A percentile compares a stretch with the other conserved stretches of the same genome.
Conservation (phyloP, 306 rosid genomes). For the Medicago ruthenica region DNA sequence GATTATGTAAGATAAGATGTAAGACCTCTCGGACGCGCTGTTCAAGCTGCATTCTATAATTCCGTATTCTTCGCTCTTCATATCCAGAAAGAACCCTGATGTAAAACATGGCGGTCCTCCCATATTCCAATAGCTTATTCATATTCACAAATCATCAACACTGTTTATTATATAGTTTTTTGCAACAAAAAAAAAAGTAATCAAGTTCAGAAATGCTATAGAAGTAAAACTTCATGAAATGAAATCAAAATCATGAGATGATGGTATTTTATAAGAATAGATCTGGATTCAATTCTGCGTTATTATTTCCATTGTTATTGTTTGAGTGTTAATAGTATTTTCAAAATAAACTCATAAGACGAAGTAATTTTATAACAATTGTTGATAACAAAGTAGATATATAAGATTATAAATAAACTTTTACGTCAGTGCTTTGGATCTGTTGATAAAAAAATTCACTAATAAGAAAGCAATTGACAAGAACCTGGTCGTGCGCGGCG, state of each 20-base stretch:
- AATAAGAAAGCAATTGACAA: background rate
- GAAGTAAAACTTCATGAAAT: too few relatives aligned
- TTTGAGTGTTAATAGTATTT: too few relatives aligned
- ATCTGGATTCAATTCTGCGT: background rate
- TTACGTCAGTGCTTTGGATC: too few relatives aligned
- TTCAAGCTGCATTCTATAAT: slow-evolving; percentile 69
- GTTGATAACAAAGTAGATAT: too few relatives aligned
- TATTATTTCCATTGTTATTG: background rate
- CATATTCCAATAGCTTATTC: slow-evolving; percentile 57
- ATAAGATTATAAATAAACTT: too few relatives aligned
- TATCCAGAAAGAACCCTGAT: slow-evolving; percentile 83
- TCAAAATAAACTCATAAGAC: too few relatives aligned
- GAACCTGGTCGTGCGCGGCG: background rate
- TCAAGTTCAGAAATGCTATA: slow-evolving; percentile 25
- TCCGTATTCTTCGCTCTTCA: slow-evolving; percentile 85
- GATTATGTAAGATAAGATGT: slow-evolving; percentile 13
- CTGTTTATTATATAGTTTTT: slow-evolving; percentile 31
- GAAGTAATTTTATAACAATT: too few relatives aligned
- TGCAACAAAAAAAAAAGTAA: slow-evolving; percentile 39
- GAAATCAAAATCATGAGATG: too few relatives aligned
- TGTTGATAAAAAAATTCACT: too few relatives aligned
- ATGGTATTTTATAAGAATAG: background rate
- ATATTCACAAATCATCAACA: slow-evolving; percentile 46
- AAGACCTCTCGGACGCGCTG: slow-evolving; percentile 47
- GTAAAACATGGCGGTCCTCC: slow-evolving; percentile 75